A percentile compares a stretch with the other conserved stretches of the same genome.
phyloP scores from a whole-genome alignment of 1,284 basidiomycete genomes.

The Rhodotorula sp. region DNA sequence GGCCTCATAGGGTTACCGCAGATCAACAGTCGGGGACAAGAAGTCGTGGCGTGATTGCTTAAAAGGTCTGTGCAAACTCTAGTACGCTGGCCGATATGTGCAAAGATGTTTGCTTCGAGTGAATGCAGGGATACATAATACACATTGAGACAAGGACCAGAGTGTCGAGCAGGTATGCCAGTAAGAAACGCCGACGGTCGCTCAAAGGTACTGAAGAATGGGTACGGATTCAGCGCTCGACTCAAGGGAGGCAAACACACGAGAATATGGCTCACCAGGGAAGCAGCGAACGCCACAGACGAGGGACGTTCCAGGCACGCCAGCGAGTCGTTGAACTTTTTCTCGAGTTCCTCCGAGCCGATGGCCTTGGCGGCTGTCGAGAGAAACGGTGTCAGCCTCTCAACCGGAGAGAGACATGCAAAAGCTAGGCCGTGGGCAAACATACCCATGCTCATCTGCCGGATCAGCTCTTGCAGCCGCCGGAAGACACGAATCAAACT shows the following conservation, averaged over 20 bases:
- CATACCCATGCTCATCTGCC: constrained; percentile 81
- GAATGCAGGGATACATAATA: too few species aligned
- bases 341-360: constrained; percentile 85
- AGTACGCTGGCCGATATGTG: too few species aligned
- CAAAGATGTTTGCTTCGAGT: too few species aligned
- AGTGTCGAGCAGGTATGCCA: neutral
- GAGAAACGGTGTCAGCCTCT: neutral
- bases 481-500: constrained; percentile 91
- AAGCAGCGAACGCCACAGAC: constrained; percentile 73
- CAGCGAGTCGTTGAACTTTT: constrained; percentile 82
- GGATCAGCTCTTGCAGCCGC: constrained; percentile 84
- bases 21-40: too few species aligned
- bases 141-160: too few species aligned
- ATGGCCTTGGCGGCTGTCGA: constrained; percentile 77
- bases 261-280: constrained; percentile 18
- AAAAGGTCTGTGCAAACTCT: too few species aligned
- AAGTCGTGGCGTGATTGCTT: too few species aligned
- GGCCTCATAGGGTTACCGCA: too few species aligned
- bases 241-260: neutral
- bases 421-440: neutral
- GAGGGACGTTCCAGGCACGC: constrained; percentile 88
- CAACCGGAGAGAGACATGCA: neutral
- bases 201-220: neutral
- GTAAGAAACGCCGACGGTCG: neutral
- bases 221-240: neutral